Evolutionary conservation across 768 basidiomycete species (phyloP), one percentile per base, ranked within the genome.

Genomic region (Kwoniella bestiolae): DNA sequence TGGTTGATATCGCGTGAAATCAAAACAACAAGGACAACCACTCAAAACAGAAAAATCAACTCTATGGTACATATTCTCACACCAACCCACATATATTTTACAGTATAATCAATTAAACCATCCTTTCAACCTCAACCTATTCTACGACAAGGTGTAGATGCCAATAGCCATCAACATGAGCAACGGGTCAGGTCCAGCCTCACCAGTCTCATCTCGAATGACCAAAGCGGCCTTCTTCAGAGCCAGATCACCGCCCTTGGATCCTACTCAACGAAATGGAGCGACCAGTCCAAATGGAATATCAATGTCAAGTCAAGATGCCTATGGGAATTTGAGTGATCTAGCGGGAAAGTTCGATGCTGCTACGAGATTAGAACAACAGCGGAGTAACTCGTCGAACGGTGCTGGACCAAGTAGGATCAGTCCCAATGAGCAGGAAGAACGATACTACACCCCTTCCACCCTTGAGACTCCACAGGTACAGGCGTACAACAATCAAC

Each of bases 141-240:
- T 34, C 34, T n/a, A 31, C 25, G n/a, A 18, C 52, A 53, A 28
- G 41, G 56, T 28, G 14, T 38, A 31, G 45, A 63, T 63, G 62
- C 62, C 55, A 26, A 56, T 63, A 34, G 62, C 62, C 21, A 31
- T 63, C 53, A 41, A 56, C 11, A 56, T 63, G 53, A 57, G 41
- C 21, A 45, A 41, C 32, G 55, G 31, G 18, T 29, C 61, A 38
- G 46, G 47, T 23, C 31, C 52, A 53, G 58, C 60, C n/a, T 70
- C 79, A 23, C 68, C 74, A 11, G 56, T 64, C 3, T 65, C 73
- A 50, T 70, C 75, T 2, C 74, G 72, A n/a, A 79, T 75, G 67
- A 76, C 77, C 46, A 81, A 78, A 64, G 78, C 75, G 1, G 77
- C 75, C 5, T 81, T 81, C 65, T 81, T 81, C 67, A 61, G 80